A percentile compares a stretch with the other conserved stretches of the same genome.
phyloP scores from a whole-genome alignment of 768 basidiomycete genomes.

The Leccinum sublutescens region DNA sequence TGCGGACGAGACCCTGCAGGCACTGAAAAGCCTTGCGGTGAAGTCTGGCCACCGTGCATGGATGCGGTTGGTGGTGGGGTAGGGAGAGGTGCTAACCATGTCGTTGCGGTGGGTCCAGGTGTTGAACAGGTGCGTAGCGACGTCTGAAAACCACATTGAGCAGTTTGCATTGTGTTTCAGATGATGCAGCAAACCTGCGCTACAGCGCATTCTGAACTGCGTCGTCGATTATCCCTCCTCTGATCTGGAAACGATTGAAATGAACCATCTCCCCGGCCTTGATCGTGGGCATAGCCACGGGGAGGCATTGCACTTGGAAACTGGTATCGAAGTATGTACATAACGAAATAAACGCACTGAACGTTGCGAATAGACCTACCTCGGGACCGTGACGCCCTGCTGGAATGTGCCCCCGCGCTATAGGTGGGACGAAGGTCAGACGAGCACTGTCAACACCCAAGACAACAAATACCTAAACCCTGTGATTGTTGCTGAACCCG shows the following conservation, averaged over 20 bases:
- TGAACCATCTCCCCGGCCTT: conserved; percentile 5
- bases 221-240: conserved; percentile 6
- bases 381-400: conserved; percentile 9
- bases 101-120: conserved; percentile 10
- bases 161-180: neutral
- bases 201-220: conserved; percentile 16
- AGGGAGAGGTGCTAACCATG: conserved; percentile 19
- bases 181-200: conserved; percentile 19
- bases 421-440: neutral
- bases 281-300: conserved; percentile 1
- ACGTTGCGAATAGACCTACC: conserved; percentile 6
- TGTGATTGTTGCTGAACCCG: conserved; percentile 13
- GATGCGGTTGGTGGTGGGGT: conserved; percentile 20
- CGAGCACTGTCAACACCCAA: neutral
- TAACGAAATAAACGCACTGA: neutral
- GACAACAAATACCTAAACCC: neutral
- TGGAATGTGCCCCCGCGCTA: conserved; percentile 6
- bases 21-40: conserved; percentile 11
- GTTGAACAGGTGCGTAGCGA: conserved; percentile 10
- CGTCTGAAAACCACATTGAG: neutral
- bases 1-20: conserved; percentile 10
- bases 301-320: neutral
- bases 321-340: neutral
- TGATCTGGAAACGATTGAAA: conserved; percentile 9
- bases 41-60: conserved; percentile 5